Evolutionary conservation across 306 rosid species (phyloP).

Genomic region (Ceratonia siliqua): DNA sequence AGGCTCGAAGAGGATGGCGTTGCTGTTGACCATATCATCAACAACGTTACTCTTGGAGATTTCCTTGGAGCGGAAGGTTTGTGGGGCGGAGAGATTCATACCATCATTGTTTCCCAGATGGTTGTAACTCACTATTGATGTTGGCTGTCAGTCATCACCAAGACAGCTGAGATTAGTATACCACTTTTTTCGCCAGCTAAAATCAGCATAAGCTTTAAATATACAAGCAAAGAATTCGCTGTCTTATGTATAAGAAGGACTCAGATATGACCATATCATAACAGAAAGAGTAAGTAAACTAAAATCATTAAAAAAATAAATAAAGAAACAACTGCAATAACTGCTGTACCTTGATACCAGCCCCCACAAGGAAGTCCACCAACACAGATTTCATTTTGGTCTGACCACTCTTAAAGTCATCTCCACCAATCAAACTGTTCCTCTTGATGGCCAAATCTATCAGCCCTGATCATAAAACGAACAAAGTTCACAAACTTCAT

Average conservation of each 20-base stretch:
- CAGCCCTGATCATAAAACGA: conserved; percentile 52
- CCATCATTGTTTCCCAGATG: conserved; percentile 99
- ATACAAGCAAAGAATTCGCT: neutral
- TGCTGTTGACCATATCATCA: conserved; percentile 98
- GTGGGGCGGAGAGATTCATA: conserved; percentile 97
- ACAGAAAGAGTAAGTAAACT: no score
- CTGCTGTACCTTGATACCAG: conserved; percentile 84
- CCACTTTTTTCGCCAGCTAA: neutral
- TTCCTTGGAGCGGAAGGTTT: conserved; percentile 96
- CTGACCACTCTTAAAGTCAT: conserved; percentile 98
- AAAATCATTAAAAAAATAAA: neutral
- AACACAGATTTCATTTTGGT: conserved; percentile 97
- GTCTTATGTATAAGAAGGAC: neutral
- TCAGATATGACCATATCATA: conserved; percentile 4
- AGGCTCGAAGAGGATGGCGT: conserved; percentile 82
- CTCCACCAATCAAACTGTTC: conserved; percentile 93
- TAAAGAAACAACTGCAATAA: neutral
- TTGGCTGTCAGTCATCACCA: conserved; percentile 65
- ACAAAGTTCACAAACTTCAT: neutral
- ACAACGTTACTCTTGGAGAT: conserved; percentile 97
- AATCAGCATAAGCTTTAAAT: neutral
- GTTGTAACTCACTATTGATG: conserved; percentile 97
- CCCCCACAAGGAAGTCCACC: conserved; percentile 98
- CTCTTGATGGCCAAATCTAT: conserved; percentile 82
- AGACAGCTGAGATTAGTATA: conserved; percentile 1